Evolutionary conservation across 352 stramenopile genomes (phyloP).

Genomic region (Globisporangium spiculum): DNA sequence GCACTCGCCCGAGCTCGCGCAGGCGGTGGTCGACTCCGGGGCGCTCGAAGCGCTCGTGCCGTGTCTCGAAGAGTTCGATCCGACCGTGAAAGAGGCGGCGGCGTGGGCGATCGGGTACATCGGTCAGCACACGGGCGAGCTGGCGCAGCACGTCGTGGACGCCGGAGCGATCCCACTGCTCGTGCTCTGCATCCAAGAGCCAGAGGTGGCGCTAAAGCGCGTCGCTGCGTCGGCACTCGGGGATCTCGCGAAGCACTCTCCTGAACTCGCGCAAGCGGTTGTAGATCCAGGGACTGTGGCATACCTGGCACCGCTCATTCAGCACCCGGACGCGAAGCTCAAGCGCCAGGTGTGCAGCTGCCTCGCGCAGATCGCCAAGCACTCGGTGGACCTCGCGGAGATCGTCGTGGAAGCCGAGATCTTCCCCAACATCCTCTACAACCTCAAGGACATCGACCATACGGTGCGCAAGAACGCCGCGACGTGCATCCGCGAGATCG

Average conservation of each 20-base stretch:
- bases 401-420: conserved; percentile 95
- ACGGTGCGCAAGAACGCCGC: conserved; percentile 95
- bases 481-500: conserved; percentile 93
- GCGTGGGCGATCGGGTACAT: conserved; percentile 96
- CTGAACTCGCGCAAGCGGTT: conserved; percentile 92
- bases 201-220: conserved; percentile 93
- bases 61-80: conserved; percentile 95
- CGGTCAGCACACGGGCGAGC: conserved; percentile 91
- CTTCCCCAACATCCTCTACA: conserved; percentile 95
- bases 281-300: conserved; percentile 91
- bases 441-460: conserved; percentile 93
- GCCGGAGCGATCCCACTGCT: conserved; percentile 91
- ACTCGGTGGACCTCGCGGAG: conserved; percentile 94
- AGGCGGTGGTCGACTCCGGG: conserved; percentile 92
- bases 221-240: conserved; percentile 91
- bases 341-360: conserved; percentile 91
- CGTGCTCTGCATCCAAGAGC: conserved; percentile 95
- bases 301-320: conserved; percentile 93
- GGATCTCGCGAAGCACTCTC: conserved; percentile 95
- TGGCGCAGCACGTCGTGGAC: conserved; percentile 93
- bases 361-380: conserved; percentile 94
- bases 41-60: conserved; percentile 91
- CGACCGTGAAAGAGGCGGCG: conserved; percentile 93
- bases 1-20: conserved; percentile 92
- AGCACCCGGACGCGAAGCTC: conserved; percentile 93